Percentiles rank a stretch among this genome's conserved stretches.
Conservation (phyloP, 805 yeast species). For the Lipomyces oligophaga region DNA sequence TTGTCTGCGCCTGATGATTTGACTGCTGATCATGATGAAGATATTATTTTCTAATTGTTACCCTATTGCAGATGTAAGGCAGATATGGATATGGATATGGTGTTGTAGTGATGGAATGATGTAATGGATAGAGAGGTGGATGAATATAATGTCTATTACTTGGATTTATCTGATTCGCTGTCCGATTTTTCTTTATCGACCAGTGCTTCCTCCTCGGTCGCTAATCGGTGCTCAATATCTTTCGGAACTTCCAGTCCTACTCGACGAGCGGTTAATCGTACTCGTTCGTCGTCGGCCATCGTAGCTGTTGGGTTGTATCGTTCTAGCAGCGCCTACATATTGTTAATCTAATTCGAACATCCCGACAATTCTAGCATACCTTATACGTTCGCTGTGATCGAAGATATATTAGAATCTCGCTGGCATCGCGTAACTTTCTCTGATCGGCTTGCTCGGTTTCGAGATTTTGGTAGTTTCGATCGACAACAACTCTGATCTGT, state of each 20-base stretch:
- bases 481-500: constrained; percentile 1
- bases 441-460: constrained; percentile 3
- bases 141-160: constrained; percentile 1
- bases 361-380: constrained; percentile 38
- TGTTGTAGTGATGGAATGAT: not conserved
- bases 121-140: not conserved
- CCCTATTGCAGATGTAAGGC: not conserved
- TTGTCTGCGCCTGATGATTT: constrained; percentile 33
- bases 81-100: not conserved
- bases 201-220: constrained; percentile 12
- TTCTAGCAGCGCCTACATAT: constrained; percentile 49
- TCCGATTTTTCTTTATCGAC: constrained; percentile 2
- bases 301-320: constrained; percentile 82
- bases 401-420: constrained; percentile 61
- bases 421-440: constrained; percentile 33
- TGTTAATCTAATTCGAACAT: not conserved
- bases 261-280: constrained; percentile 72
- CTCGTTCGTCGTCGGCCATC: constrained; percentile 72
- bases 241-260: constrained; percentile 78
- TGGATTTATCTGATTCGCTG: not conserved
- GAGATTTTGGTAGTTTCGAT: no score
- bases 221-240: constrained; percentile 24
- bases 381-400: constrained; percentile 71
- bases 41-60: constrained; percentile 35
- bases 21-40: constrained; percentile 46